Evolutionary conservation across 2,329 filamentous ascomycete species (phyloP).

Genomic region (Hypoxylon sp.): DNA sequence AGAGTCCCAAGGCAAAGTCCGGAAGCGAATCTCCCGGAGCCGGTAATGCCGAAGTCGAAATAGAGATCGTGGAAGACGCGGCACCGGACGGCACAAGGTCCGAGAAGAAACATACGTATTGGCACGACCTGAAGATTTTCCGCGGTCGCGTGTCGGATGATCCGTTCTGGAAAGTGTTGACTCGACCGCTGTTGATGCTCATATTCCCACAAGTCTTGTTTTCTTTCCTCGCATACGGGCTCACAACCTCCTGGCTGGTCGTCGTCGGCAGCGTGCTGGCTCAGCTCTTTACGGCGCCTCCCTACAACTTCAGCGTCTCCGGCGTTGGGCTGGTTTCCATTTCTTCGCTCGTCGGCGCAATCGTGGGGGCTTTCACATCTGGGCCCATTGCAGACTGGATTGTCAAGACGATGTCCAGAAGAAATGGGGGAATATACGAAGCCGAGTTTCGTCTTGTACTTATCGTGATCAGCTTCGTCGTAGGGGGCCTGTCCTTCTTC

Average conservation of each 20-base stretch:
- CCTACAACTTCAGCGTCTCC: conserved; percentile 63
- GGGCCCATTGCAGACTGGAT: conserved; percentile 65
- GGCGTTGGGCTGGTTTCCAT: conserved; percentile 66
- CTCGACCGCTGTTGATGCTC: conserved; percentile 52
- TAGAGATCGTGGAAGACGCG: conserved; percentile 18
- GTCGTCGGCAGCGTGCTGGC: conserved; percentile 52
- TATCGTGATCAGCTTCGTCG: conserved; percentile 45
- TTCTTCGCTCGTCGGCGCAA: conserved; percentile 61
- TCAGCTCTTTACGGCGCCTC: conserved; percentile 53
- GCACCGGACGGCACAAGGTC: conserved; percentile 5
- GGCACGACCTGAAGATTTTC: conserved; percentile 35
- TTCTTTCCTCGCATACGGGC: conserved; percentile 51
- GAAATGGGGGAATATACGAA: conserved; percentile 62
- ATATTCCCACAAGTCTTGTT: conserved; percentile 53
- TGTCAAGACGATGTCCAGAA: conserved; percentile 61
- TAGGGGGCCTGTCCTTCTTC: conserved; percentile 48
- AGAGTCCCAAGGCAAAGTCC: conserved; percentile 1
- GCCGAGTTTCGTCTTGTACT: conserved; percentile 54
- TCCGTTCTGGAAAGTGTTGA: conserved; percentile 32
- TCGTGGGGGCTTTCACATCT: conserved; percentile 64
- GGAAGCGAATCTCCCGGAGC: conserved; percentile 2
- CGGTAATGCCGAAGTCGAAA: conserved; percentile 15
- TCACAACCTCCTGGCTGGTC: conserved; percentile 51
- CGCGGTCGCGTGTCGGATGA: conserved; percentile 35
- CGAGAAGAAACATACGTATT: conserved; percentile 29